Conservation (phyloP, 495 filamentous ascomycete genomes). For the Daldinia caldariorum region DNA sequence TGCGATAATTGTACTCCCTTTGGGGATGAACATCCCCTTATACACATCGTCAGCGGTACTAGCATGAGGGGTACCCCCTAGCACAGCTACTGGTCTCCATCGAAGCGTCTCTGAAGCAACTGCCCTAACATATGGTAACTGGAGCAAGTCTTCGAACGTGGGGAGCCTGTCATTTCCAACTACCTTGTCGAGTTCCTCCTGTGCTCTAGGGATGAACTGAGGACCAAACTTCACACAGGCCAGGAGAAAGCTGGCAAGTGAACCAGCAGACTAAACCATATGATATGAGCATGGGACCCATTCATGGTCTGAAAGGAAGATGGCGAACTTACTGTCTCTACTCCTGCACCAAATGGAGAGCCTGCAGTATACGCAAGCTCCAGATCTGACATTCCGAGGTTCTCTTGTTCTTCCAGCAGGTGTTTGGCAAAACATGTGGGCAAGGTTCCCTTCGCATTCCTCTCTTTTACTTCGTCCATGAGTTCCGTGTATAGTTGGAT, state of each 20-base stretch:
- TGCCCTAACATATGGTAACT: conserved; percentile 58
- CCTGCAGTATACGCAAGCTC: conserved; percentile 67
- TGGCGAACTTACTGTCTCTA: conserved; percentile 64
- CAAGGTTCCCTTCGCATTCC: conserved; percentile 51
- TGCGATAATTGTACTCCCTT: conserved; percentile 63
- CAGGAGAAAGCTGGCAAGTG: conserved; percentile 64
- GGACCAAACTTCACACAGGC: conserved; percentile 64
- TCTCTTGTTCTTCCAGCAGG: conserved; percentile 58
- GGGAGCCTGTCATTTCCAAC: conserved; percentile 62
- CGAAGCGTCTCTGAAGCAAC: conserved; percentile 63
- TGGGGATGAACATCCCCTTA: conserved; percentile 61
- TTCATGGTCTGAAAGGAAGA: conserved; percentile 45
- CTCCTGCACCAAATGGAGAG: conserved; percentile 69
- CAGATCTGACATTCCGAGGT: conserved; percentile 60
- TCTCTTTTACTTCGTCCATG: conserved; percentile 59
- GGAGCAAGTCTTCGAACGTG: conserved; percentile 56
- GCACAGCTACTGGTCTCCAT: conserved; percentile 61
- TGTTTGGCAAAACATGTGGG: conserved; percentile 62
- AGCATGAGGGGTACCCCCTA: conserved; percentile 68
- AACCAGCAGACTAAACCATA: conserved; percentile 51
- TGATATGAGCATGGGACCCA: conserved; percentile 54
- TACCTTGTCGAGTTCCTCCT: conserved; percentile 65
- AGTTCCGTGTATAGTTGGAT: conserved; percentile 61
- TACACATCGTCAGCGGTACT: conserved; percentile 66
- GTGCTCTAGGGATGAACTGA: conserved; percentile 57